Base-by-base conservation (phyloP, 2,329 filamentous ascomycete species). In the Rutstroemia sp. region DNA sequence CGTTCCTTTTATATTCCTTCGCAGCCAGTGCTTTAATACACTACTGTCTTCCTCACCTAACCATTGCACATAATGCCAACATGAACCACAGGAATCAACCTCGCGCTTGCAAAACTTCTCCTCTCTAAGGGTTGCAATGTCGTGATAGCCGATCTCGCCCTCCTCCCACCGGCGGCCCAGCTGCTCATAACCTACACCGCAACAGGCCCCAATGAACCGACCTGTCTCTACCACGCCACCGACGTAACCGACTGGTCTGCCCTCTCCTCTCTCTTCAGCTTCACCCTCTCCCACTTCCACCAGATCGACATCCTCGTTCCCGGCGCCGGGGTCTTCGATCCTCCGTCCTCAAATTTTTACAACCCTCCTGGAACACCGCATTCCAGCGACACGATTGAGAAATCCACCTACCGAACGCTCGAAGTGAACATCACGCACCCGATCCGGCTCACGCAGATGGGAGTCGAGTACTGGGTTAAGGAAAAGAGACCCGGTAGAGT, bases 351-450 rank as follows among this genome's bases (percentile, higher is more conserved):
- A 51, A 75, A 72, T 55, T 79, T 79, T 66, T 79, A 75, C 74
- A 65, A 73, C 25, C 75, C 75, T 2, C 75, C 75, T 3, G 49
- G 53, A 3, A 38, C 34, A 27, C 23, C 44, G n/a, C 18, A 37
- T 16, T 52, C 73, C 71, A 8, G 66, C 68, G 23, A 58, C 65
- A 1, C 64, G 65, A 38, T 77, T 72, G 16, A 23, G 71, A 77
- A 61, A 61, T 69, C 27, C 65, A 64, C 2, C 47, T 78, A 77
- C 61, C 70, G 71, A 39, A 56, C 70, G 52, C 52, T 79, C 18
- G 76, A 78, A 53, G 76, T 79, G 67, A 78, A 79, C 59, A 56
- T 79, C 54, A 75, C 73, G 0, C 77, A 79, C 59, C 77, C 77
- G 1, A 78, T 79, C 61, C 75, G 77, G 30, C 69, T 71, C 3